A percentile compares a stretch with the other conserved stretches of the same genome.
Conservation (phyloP, 2,329 filamentous ascomycete species). For the Paracorniculantispora psalliotae region DNA sequence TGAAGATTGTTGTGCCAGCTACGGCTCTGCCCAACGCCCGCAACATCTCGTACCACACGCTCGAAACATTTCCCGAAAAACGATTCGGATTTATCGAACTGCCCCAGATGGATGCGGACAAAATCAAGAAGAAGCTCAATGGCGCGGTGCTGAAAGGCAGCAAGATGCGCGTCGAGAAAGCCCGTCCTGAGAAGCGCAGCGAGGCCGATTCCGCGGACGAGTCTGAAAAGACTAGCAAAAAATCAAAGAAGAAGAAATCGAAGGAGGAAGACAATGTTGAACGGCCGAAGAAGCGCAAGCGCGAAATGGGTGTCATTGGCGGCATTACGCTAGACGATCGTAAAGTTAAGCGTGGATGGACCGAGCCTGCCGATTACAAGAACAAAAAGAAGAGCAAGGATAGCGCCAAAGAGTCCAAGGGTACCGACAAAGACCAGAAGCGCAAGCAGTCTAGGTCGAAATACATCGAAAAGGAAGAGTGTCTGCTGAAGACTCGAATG, state of each 20-base stretch:
- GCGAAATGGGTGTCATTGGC: conserved; percentile 45
- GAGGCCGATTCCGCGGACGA: conserved; percentile 28
- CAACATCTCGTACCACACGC: conserved; percentile 80
- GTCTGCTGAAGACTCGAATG: conserved; percentile 77
- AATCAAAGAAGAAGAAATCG: conserved; percentile 28
- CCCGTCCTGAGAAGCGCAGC: conserved; percentile 47
- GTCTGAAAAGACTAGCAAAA: conserved; percentile 19
- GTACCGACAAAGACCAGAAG: conserved; percentile 50
- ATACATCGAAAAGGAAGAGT: conserved; percentile 75
- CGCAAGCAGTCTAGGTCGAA: conserved; percentile 63
- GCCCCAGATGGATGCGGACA: conserved; percentile 77
- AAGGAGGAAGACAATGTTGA: conserved; percentile 19
- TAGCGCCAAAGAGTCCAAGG: conserved; percentile 36
- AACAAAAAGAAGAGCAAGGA: conserved; percentile 43
- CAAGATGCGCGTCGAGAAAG: conserved; percentile 81
- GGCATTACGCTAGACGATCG: conserved; percentile 71
- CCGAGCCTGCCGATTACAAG: conserved; percentile 54
- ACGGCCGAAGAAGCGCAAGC: conserved; percentile 45
- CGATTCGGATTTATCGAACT: conserved; percentile 88
- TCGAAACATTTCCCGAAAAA: conserved; percentile 85
- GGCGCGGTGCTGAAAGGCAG: conserved; percentile 77
- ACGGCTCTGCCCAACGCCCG: conserved; percentile 61
- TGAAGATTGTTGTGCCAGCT: conserved; percentile 66
- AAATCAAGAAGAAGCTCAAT: conserved; percentile 84
- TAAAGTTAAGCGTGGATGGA: conserved; percentile 87